A percentile compares a stretch with the other conserved stretches of the same genome.
phyloP scores from a whole-genome alignment of 2,329 filamentous ascomycete genomes.

The Penicillium olsonii region DNA sequence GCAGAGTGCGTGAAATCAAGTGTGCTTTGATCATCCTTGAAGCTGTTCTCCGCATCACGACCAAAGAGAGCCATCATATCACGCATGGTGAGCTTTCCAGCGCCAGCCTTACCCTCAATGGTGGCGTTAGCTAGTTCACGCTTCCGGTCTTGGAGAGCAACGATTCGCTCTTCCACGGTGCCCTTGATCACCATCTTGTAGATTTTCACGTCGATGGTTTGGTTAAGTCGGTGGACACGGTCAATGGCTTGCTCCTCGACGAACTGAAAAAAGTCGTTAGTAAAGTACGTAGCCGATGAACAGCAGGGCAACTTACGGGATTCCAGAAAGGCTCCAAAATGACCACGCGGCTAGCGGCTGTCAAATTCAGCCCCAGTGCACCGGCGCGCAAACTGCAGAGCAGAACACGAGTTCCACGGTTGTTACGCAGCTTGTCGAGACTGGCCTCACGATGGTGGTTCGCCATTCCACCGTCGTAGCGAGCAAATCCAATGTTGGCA shows the following conservation, averaged over 20 bases:
- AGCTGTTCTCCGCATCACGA: conserved; percentile 61
- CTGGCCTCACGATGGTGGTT: conserved; percentile 91
- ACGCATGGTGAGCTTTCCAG: conserved; percentile 83
- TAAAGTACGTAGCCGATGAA: conserved; percentile 15
- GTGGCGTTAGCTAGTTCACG: conserved; percentile 86
- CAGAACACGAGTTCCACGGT: conserved; percentile 74
- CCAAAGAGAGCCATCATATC: conserved; percentile 92
- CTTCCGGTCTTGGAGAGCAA: conserved; percentile 94
- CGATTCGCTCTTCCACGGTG: conserved; percentile 89
- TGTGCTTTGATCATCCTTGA: conserved; percentile 43
- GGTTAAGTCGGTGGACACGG: conserved; percentile 95
- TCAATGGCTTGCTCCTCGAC: conserved; percentile 99
- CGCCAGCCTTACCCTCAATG: conserved; percentile 76
- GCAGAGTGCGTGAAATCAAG: conserved; percentile 38
- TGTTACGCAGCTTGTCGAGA: conserved; percentile 72
- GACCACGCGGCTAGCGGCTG: conserved; percentile 87
- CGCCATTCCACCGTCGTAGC: conserved; percentile 93
- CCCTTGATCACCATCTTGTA: conserved; percentile 88
- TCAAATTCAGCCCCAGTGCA: conserved; percentile 88
- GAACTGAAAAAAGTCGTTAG: conserved; percentile 60
- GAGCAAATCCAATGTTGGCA: conserved; percentile 74
- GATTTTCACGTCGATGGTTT: conserved; percentile 90
- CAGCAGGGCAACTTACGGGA: conserved; percentile 58
- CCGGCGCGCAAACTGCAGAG: conserved; percentile 95
- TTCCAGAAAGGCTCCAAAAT: conserved; percentile 99